Base-by-base conservation (phyloP, 2,329 filamentous ascomycete genomes). In the Neophaeococcomyces mojaviensis region DNA sequence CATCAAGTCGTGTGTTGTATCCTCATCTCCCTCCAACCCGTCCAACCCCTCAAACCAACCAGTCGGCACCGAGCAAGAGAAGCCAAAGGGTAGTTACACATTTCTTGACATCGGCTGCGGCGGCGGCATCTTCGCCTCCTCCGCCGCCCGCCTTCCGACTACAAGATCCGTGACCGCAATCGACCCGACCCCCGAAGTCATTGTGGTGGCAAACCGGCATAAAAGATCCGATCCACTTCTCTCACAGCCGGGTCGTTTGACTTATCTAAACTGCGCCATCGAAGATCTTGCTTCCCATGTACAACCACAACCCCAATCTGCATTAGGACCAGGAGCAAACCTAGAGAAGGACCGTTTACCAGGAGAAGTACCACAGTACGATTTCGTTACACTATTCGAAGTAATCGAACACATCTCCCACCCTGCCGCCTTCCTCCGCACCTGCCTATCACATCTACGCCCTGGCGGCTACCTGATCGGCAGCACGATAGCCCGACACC, bases 41-140 rank as follows among this genome's bases (percentile, higher is more conserved):
- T 58, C 48, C 7, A 35, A 9, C 8, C 18, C 20, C 26, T 9
- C 19, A 12, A 9, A 15, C 13, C 3, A 40, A 19, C 18, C 41
- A 30, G 32, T 30, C 35, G 19, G 10, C 24, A 26, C 41, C 32
- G 30, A 35, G n/a, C 24, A 28, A 50, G 38, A 42, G 32, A 48
- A 35, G 18, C 47, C n/a, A n/a, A n/a, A n/a, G n/a, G n/a, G n/a
- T n/a, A n/a, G n/a, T n/a, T n/a, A 49, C 3, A 46, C 75, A 28
- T 94, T 88, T 65, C 82, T 98, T 44, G 92, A 98, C 65, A 79
- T 98, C 48, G 92, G 92, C 55, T 97, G 92, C 66, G 92, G 92
- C 51, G 92, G 90, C 18, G 92, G 92, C 51, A 97, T 97, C 64
- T 96, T 97, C 63, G 88, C 90, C 48, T 92, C 97, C 66, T 71